A percentile compares a stretch with the other conserved stretches of the same genome.
Conservation (phyloP, 352 stramenopile species). For the Phytopythium vexans region DNA sequence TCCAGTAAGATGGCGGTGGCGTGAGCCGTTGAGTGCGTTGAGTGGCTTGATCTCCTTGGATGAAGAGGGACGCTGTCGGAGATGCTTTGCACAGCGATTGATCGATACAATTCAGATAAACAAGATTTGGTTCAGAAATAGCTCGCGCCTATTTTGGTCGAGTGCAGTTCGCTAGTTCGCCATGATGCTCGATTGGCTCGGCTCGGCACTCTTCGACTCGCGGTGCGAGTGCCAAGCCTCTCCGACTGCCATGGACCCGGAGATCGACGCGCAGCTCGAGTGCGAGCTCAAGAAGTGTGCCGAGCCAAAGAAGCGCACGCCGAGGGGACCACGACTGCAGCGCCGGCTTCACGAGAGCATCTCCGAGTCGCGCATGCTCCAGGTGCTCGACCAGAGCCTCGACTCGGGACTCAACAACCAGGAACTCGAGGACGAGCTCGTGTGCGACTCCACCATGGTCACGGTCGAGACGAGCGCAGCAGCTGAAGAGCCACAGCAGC, state of each 20-base stretch:
- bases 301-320: conserved; percentile 4
- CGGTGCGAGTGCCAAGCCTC: no score
- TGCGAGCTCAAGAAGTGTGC: background rate
- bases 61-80: no score
- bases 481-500: conserved; percentile 20
- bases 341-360: conserved; percentile 58
- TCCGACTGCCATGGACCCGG: conserved; percentile 22
- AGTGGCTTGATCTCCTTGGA: no score
- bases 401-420: conserved; percentile 15
- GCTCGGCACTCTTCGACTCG: no score
- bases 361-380: conserved; percentile 64
- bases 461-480: conserved; percentile 16
- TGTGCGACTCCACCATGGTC: conserved; percentile 75
- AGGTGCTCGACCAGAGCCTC: conserved; percentile 50
- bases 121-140: no score
- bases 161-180: no score
- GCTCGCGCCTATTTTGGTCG: no score
- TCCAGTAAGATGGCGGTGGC: conserved; percentile 42
- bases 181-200: no score
- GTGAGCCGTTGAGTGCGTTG: no score
- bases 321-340: conserved; percentile 29
- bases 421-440: conserved; percentile 56
- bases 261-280: conserved; percentile 7
- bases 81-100: no score
- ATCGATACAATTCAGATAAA: no score